These are phyloP conservation scores for Chalciporus sphaerocephalus DNA, from an alignment of 768 basidiomycete genomes.

Conservation along the genomic window DNA sequence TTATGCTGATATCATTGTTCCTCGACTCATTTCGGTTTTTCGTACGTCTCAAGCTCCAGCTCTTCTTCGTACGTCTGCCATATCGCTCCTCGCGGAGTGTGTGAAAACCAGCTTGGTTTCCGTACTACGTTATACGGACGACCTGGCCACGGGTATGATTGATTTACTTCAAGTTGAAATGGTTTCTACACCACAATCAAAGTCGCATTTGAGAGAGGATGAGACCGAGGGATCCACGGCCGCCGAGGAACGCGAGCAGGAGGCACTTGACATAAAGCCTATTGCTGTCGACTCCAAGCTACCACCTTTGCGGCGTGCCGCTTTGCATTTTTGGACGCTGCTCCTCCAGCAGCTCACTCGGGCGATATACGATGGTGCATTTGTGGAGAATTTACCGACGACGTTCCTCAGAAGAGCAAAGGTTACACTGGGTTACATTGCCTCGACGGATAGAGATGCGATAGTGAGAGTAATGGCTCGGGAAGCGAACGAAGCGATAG, in stretches of 20 bases:
- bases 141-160: constrained; percentile 63
- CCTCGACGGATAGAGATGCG: constrained; percentile 65
- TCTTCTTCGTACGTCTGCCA: constrained; percentile 61
- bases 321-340: constrained; percentile 74
- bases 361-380: constrained; percentile 42
- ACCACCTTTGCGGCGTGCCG: constrained; percentile 80
- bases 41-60: constrained; percentile 62
- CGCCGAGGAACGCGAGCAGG: constrained; percentile 8
- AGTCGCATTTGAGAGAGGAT: constrained; percentile 12
- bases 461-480: constrained; percentile 73
- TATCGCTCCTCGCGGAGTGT: constrained; percentile 72
- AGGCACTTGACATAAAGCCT: constrained; percentile 51
- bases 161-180: constrained; percentile 73
- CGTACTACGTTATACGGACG: constrained; percentile 55
- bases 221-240: constrained; percentile 5
- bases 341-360: constrained; percentile 58
- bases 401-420: constrained; percentile 46
- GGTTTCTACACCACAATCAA: constrained; percentile 21
- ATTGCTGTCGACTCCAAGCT: constrained; percentile 56
- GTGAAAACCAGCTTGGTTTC: constrained; percentile 60
- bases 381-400: constrained; percentile 19
- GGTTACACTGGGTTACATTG: constrained; percentile 64
- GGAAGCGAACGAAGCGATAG: constrained; percentile 56
- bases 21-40: constrained; percentile 62
- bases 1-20: constrained; percentile 66